Percentiles rank a stretch among this genome's conserved stretches.
Evolutionary conservation across 495 filamentous ascomycete species (phyloP).

Genomic region (Penicillium pancosmium): DNA sequence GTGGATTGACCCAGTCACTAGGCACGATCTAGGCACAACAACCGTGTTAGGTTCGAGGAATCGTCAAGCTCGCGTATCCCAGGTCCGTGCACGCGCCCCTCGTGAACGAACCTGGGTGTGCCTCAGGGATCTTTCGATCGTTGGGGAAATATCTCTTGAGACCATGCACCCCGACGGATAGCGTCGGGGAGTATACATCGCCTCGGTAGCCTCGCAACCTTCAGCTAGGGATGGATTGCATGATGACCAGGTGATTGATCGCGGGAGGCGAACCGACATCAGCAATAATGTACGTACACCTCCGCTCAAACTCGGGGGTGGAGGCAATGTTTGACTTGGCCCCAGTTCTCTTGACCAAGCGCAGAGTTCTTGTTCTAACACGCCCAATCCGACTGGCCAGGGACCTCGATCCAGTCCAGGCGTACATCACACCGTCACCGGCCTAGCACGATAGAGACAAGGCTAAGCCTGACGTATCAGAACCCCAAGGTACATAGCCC

Average conservation of each 20-base stretch:
- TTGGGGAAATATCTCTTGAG: conserved; percentile 25
- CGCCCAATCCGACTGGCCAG: conserved; percentile 26
- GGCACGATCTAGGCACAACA: conserved; percentile 28
- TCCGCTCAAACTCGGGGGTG: conserved; percentile 5
- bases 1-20: conserved; percentile 19
- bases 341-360: conserved; percentile 14
- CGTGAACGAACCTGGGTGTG: conserved; percentile 21
- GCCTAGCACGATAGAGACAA: conserved; percentile 15
- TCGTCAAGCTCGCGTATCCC: conserved; percentile 23
- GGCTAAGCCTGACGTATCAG: conserved; percentile 24
- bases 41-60: conserved; percentile 20
- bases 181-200: conserved; percentile 8
- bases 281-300: conserved; percentile 5
- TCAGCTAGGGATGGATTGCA: neutral
- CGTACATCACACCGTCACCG: conserved; percentile 25
- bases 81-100: conserved; percentile 27
- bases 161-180: conserved; percentile 18
- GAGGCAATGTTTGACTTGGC: conserved; percentile 10
- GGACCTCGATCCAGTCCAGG: conserved; percentile 22
- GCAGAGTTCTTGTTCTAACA: conserved; percentile 10
- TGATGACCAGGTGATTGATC: neutral
- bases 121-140: conserved; percentile 5
- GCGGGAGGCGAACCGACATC: neutral
- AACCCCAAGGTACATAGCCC: neutral
- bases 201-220: neutral